phyloP scores from a whole-genome alignment of 495 filamentous ascomycete genomes.

The Clohesyomyces aquaticus region DNA sequence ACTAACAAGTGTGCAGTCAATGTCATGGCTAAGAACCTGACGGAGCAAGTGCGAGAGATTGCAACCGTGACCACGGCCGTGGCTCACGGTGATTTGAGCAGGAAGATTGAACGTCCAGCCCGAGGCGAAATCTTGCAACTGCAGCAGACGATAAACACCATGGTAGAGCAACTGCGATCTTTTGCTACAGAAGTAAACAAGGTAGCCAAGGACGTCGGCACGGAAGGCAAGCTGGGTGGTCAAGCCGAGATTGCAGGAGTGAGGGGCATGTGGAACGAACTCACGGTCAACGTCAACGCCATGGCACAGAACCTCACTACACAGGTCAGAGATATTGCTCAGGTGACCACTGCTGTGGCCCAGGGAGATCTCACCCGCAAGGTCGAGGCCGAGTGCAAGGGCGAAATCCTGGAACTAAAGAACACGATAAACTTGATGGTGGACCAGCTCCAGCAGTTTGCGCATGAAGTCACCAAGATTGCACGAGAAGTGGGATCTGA shows the following conservation, averaged over 20 bases:
- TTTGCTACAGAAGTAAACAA: slow-evolving; percentile 97
- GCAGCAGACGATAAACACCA: slow-evolving; percentile 97
- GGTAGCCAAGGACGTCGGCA: slow-evolving; percentile 95
- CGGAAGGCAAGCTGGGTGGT: slow-evolving; percentile 93
- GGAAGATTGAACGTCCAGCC: slow-evolving; percentile 93
- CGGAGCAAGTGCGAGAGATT: slow-evolving; percentile 92
- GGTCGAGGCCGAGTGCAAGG: slow-evolving; percentile 94
- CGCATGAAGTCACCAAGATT: slow-evolving; percentile 96
- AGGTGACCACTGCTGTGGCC: slow-evolving; percentile 97
- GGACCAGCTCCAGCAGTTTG: slow-evolving; percentile 94
- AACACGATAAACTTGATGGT: slow-evolving; percentile 99
- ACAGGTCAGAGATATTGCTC: slow-evolving; percentile 97
- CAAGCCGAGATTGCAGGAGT: slow-evolving; percentile 93
- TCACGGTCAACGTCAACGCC: slow-evolving; percentile 97
- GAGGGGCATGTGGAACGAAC: slow-evolving; percentile 89
- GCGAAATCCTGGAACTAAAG: slow-evolving; percentile 94
- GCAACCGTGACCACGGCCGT: slow-evolving; percentile 95
- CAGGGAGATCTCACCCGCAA: slow-evolving; percentile 96
- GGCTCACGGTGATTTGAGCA: slow-evolving; percentile 91
- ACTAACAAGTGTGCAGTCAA: slow-evolving; percentile 69
- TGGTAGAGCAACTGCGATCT: slow-evolving; percentile 96
- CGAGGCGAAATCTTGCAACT: slow-evolving; percentile 94
- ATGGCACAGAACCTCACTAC: slow-evolving; percentile 98
- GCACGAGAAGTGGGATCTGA: slow-evolving; percentile 97
- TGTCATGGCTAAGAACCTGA: slow-evolving; percentile 90